Conservation (phyloP, 2,329 filamentous ascomycete genomes). For the Didymella sp. region DNA sequence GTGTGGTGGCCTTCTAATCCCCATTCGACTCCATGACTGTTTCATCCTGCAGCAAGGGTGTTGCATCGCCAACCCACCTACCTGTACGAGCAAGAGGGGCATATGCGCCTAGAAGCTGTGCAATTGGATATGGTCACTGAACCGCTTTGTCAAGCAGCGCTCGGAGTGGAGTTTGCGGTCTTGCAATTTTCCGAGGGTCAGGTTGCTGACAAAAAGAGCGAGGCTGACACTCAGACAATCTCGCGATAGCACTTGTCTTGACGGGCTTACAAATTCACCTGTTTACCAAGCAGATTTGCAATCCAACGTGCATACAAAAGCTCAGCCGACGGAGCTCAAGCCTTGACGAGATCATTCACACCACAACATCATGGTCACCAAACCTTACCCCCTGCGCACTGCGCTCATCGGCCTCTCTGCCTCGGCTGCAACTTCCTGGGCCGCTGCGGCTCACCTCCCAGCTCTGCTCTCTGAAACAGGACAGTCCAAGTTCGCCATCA, state of each 20-base stretch:
- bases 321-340: neutral
- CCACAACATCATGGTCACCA: neutral
- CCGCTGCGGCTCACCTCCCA: constrained; percentile 63
- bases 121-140: neutral
- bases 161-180: neutral
- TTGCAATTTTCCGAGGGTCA: neutral
- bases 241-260: neutral
- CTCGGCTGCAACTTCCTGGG: constrained; percentile 62
- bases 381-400: constrained; percentile 2
- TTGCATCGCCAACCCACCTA: neutral
- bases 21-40: neutral
- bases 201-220: constrained; percentile 2
- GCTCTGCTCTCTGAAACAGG: constrained; percentile 59
- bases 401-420: constrained; percentile 64
- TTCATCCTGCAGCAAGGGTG: neutral
- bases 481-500: constrained; percentile 51
- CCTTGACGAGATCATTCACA: neutral
- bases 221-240: neutral
- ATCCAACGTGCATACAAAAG: neutral
- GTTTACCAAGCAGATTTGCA: constrained; percentile 8
- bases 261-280: constrained; percentile 11
- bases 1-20: too few relatives aligned
- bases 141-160: too few relatives aligned
- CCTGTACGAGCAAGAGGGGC: neutral
- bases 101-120: neutral